These are phyloP conservation scores for Blumeriella jaapii DNA, from an alignment of 2,329 filamentous ascomycete genomes.

Conservation along the genomic window DNA sequence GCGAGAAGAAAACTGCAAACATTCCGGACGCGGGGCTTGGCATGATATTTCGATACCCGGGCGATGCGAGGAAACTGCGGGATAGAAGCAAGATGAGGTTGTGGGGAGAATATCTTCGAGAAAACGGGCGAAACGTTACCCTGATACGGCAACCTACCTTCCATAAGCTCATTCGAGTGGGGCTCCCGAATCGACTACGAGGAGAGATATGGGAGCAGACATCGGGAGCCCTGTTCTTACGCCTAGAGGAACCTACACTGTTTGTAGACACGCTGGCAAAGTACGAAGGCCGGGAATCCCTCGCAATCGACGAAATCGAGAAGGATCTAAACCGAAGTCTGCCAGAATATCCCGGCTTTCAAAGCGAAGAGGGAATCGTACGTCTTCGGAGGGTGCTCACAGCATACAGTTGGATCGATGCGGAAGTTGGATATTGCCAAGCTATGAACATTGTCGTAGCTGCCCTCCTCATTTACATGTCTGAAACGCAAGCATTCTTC, in stretches of 20 bases:
- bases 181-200: constrained; percentile 80
- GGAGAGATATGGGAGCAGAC: constrained; percentile 95
- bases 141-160: constrained; percentile 93
- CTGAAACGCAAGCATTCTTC: constrained; percentile 91
- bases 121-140: constrained; percentile 88
- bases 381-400: constrained; percentile 82
- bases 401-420: constrained; percentile 94
- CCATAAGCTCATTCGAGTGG: constrained; percentile 92
- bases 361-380: constrained; percentile 89
- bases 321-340: constrained; percentile 95
- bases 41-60: constrained; percentile 87
- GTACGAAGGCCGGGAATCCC: constrained; percentile 72
- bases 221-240: constrained; percentile 80
- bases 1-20: constrained; percentile 48
- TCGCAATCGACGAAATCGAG: constrained; percentile 97
- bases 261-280: constrained; percentile 78
- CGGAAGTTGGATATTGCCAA: constrained; percentile 95
- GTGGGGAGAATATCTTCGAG: constrained; percentile 92
- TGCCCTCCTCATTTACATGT: constrained; percentile 97
- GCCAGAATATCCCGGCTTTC: constrained; percentile 94
- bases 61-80: constrained; percentile 84
- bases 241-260: constrained; percentile 72
- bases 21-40: constrained; percentile 90
- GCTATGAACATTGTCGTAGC: constrained; percentile 99
- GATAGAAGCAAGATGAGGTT: constrained; percentile 95